These are phyloP conservation scores for Kingdonia uniflora DNA, from an alignment of 164 flowering plant species.

Conservation along the genomic window DNA sequence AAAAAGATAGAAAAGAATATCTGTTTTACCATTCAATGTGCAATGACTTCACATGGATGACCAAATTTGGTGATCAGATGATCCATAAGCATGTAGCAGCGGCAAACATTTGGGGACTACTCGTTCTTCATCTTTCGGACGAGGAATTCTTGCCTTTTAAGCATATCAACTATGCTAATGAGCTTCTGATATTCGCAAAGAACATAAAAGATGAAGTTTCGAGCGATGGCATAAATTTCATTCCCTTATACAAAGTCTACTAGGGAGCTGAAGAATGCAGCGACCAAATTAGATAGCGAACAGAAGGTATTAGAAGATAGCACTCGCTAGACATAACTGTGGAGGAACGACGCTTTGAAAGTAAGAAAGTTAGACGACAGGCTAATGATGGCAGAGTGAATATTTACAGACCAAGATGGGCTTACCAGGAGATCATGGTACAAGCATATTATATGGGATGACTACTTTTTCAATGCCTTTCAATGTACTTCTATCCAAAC, in stretches of 20 bases:
- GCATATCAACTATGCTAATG: conserved; percentile 46
- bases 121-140: conserved; percentile 64
- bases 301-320: conserved; percentile 42
- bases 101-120: conserved; percentile 62
- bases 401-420: conserved; percentile 59
- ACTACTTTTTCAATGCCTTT: too few relatives aligned
- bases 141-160: conserved; percentile 55
- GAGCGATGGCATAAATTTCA: conserved; percentile 24
- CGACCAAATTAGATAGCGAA: conserved; percentile 29
- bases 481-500: too few relatives aligned
- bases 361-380: conserved; percentile 63
- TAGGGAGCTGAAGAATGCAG: conserved; percentile 43
- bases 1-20: too few relatives aligned
- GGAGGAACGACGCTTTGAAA: conserved; percentile 23
- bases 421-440: conserved; percentile 56
- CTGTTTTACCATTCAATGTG: conserved; percentile 77
- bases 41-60: conserved; percentile 70
- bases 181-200: conserved; percentile 43
- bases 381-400: conserved; percentile 73
- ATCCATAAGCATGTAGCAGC: conserved; percentile 69
- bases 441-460: too few relatives aligned
- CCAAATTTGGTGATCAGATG: conserved; percentile 60
- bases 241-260: conserved; percentile 53
- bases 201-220: conserved; percentile 27
- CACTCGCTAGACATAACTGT: conserved; percentile 26